Conservation (phyloP, 2,329 filamentous ascomycete genomes). For the Sclerotinia spermophila region DNA sequence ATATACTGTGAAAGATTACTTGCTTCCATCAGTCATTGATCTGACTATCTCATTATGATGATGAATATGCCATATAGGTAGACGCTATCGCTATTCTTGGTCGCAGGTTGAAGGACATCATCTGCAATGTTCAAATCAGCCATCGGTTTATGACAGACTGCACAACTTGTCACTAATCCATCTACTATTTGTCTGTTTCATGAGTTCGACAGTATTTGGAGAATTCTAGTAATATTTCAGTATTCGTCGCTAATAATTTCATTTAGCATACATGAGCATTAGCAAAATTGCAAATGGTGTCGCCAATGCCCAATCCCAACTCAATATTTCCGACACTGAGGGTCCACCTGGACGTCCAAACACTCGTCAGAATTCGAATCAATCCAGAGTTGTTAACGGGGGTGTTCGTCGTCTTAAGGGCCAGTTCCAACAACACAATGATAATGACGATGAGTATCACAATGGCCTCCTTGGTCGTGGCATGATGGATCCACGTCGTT, state of each 20-base stretch:
- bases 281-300: neutral
- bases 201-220: neutral
- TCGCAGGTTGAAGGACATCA: neutral
- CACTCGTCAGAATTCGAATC: neutral
- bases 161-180: neutral
- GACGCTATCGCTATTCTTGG: neutral
- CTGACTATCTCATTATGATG: neutral
- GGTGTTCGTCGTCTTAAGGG: neutral
- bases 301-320: neutral
- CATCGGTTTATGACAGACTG: neutral
- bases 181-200: neutral
- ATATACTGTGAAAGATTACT: neutral
- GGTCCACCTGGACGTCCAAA: neutral
- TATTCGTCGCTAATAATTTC: neutral
- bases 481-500: neutral
- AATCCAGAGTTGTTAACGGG: neutral
- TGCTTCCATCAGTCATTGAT: neutral
- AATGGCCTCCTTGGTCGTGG: neutral
- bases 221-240: neutral
- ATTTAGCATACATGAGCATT: conserved; percentile 1
- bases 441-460: neutral
- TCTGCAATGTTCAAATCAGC: neutral
- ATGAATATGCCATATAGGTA: neutral
- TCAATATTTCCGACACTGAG: neutral
- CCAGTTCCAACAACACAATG: neutral